Evolutionary conservation across 139 green algal species (phyloP).

Genomic region (Coccomyxa sp.): DNA sequence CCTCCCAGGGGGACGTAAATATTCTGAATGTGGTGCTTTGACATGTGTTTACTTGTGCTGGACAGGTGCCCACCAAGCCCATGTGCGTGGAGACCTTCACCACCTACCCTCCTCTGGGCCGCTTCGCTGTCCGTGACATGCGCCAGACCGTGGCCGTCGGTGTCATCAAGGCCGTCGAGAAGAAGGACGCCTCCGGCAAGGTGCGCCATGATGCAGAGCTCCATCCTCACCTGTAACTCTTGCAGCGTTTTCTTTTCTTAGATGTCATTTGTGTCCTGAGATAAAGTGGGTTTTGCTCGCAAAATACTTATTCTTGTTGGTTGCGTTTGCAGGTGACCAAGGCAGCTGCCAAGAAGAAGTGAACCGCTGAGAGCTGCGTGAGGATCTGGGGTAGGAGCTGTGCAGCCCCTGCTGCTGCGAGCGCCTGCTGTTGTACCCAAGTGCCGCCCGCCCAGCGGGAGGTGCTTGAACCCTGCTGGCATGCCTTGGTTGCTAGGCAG

Average conservation of each 20-base stretch:
- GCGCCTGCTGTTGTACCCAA: not conserved
- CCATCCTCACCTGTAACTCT: not conserved
- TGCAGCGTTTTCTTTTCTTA: not conserved
- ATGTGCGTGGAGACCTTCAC: constrained; percentile 72
- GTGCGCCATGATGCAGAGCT: not conserved
- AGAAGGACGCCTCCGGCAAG: constrained; percentile 32
- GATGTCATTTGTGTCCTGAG: not conserved
- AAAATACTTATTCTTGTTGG: too few species aligned
- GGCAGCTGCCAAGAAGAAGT: constrained; percentile 33
- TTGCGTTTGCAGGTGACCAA: constrained; percentile 18
- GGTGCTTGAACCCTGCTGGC: not conserved
- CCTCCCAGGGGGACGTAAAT: too few species aligned
- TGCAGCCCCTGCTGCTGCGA: not conserved
- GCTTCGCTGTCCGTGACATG: constrained; percentile 70
- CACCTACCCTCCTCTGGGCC: constrained; percentile 56
- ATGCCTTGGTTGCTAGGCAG: constrained; percentile 11
- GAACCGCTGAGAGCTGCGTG: constrained; percentile 10
- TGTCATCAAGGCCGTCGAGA: constrained; percentile 59
- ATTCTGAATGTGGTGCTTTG: too few species aligned
- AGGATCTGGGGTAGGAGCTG: not conserved
- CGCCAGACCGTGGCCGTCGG: constrained; percentile 63
- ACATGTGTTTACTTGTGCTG: too few species aligned
- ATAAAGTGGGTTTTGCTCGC: too few species aligned
- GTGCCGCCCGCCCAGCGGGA: too few species aligned
- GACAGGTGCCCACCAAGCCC: constrained; percentile 49